Percentiles rank a stretch among this genome's conserved stretches.
Conservation (phyloP, 805 yeast species). For the Kodamaea laetipori region DNA sequence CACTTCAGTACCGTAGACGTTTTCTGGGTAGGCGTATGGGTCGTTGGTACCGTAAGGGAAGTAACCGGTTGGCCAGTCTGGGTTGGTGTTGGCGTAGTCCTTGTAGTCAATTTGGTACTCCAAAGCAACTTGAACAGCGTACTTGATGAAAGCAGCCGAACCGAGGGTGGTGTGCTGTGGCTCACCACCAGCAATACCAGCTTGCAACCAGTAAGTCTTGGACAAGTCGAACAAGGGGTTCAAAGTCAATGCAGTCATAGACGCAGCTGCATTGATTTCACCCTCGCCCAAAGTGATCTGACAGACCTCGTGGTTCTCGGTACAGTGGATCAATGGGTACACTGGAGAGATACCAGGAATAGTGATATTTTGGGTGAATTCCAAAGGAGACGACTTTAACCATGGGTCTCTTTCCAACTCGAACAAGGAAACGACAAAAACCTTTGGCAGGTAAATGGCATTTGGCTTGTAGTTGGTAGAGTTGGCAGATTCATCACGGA, state of each 20-base stretch:
- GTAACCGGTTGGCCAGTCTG: conserved; percentile 63
- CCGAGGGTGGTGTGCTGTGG: conserved; percentile 60
- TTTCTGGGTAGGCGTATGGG: conserved; percentile 53
- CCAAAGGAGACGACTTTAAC: conserved; percentile 42
- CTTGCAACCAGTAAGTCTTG: conserved; percentile 60
- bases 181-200: conserved; percentile 69
- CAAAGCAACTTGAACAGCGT: conserved; percentile 61
- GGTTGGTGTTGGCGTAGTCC: conserved; percentile 28
- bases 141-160: conserved; percentile 60
- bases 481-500: conserved; percentile 9
- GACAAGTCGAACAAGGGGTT: conserved; percentile 58
- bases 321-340: conserved; percentile 60
- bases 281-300: conserved; percentile 71
- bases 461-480: conserved; percentile 14
- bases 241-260: conserved; percentile 55
- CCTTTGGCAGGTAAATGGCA: conserved; percentile 52
- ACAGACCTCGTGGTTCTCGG: conserved; percentile 53
- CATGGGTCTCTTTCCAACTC: conserved; percentile 54
- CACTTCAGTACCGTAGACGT: conserved; percentile 64
- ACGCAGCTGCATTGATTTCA: conserved; percentile 65
- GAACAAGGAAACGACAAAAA: conserved; percentile 58
- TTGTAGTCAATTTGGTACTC: conserved; percentile 58
- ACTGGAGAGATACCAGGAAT: conserved; percentile 67
- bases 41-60: conserved; percentile 54
- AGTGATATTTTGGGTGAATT: conserved; percentile 55